Evolutionary conservation across 306 rosid genomes (phyloP), one percentile per base, ranked within the genome.

Genomic region (Citrullus colocynthis): DNA sequence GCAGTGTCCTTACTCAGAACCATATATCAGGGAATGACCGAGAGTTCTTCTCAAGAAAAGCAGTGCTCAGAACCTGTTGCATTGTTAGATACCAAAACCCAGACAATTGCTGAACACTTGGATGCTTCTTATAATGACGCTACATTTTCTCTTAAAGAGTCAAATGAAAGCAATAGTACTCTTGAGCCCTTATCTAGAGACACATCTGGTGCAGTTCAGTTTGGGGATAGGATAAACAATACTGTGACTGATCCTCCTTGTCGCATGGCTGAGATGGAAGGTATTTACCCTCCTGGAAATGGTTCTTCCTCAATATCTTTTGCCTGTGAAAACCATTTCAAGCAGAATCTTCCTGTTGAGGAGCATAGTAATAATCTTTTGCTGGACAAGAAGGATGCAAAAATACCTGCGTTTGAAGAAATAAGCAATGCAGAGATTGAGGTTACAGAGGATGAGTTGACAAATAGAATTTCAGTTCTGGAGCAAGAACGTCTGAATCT

Each of bases 401-500:
- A 74, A 66, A 81, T 78, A 75, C 80, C 84, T 80, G 49, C 83
- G 54, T 54, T 63, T 56, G 71, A 76, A 42, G 59, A 17, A 72
- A 74, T 45, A 15, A 48, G 44, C 28, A 30, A 8, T 16, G 60
- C 44, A 30, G 61, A 61, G 32, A 7, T 30, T 11, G 88, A 73
- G 36, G 71, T 81, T 84, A 83, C 85, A 62, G 80, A 82, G 62
- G 79, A 76, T 20, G 88, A 78, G 34, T 78, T 71, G 36, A 61
- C 75, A 16, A 51, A 17, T 30, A 73, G 77, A 51, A 85, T 94
- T 78, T 81, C 73, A 62, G 70, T 85, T 80, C 91, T 94, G 59
- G 90, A 78, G 81, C 85, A 89, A 84, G 98, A 91, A 80, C 85
- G 84, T 82, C 28, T 75, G 82, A 85, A 78, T 81, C 83, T 94